phyloP scores from a whole-genome alignment of 306 rosid species.

The Prinsepia uniflora region DNA sequence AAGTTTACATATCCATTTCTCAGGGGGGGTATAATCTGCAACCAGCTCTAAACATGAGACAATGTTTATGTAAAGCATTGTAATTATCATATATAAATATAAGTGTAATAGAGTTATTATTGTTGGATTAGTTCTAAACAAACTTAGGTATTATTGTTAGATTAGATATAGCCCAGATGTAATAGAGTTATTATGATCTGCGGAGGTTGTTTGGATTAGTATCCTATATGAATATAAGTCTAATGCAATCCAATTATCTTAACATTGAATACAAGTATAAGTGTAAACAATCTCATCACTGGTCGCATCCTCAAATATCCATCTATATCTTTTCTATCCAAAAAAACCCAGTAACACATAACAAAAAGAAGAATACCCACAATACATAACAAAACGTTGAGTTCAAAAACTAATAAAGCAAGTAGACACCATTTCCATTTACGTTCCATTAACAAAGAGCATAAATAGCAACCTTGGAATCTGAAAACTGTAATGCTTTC shows the following conservation, averaged over 20 bases:
- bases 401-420: not conserved
- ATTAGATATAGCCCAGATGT: too few relatives aligned
- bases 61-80: not conserved
- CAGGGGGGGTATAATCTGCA: too few relatives aligned
- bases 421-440: not conserved
- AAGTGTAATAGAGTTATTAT: too few relatives aligned
- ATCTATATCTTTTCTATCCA: not conserved
- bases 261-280: too few relatives aligned
- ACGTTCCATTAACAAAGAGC: not conserved
- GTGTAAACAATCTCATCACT: not conserved
- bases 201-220: too few relatives aligned
- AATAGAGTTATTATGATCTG: too few relatives aligned
- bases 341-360: not conserved
- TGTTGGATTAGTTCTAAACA: too few relatives aligned
- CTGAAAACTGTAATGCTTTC: slow-evolving; percentile 78
- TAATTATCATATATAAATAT: too few relatives aligned
- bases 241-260: too few relatives aligned
- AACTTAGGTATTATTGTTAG: too few relatives aligned
- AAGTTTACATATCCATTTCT: too few relatives aligned
- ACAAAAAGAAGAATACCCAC: not conserved
- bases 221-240: too few relatives aligned
- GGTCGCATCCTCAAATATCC: not conserved
- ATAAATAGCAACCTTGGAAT: slow-evolving; percentile 68
- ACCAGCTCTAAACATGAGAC: not conserved
- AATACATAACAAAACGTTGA: not conserved